These are phyloP conservation scores for Oryza meridionalis DNA, from an alignment of 176 grass and related monocot genomes.

Conservation along the genomic window DNA sequence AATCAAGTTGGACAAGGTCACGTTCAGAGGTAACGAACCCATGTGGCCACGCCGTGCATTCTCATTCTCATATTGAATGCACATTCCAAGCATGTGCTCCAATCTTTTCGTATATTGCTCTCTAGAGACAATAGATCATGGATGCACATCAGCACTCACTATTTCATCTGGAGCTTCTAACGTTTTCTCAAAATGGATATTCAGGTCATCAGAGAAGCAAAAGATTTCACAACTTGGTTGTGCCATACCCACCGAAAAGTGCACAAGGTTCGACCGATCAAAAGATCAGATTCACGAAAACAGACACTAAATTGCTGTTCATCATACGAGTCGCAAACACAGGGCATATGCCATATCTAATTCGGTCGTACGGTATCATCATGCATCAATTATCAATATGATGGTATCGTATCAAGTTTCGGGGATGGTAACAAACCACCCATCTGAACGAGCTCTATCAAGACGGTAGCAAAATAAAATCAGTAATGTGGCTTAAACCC, in stretches of 20 bases:
- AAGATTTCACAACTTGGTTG: neutral
- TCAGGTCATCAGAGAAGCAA: neutral
- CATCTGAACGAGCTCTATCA: slow-evolving; percentile 27
- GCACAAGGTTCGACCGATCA: neutral
- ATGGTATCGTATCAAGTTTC: slow-evolving; percentile 11
- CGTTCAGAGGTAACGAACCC: neutral
- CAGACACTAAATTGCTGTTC: too few species aligned
- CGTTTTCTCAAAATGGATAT: neutral
- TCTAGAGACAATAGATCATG: neutral
- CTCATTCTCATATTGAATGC: neutral
- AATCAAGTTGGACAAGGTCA: neutral
- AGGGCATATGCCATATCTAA: neutral
- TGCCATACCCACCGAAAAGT: too few species aligned
- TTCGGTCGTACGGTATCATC: neutral
- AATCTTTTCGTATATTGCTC: neutral
- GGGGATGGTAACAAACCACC: neutral
- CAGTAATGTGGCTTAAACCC: slow-evolving; percentile 4
- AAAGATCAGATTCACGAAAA: neutral
- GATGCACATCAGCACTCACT: neutral
- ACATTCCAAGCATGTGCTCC: neutral
- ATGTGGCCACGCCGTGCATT: neutral
- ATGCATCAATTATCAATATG: neutral
- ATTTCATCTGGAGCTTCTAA: neutral
- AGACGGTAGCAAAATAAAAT: slow-evolving; percentile 28
- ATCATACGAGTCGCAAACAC: neutral